Evolutionary conservation across 2,329 filamentous ascomycete species (phyloP).

Genomic region (Knoxdaviesia capensis): DNA sequence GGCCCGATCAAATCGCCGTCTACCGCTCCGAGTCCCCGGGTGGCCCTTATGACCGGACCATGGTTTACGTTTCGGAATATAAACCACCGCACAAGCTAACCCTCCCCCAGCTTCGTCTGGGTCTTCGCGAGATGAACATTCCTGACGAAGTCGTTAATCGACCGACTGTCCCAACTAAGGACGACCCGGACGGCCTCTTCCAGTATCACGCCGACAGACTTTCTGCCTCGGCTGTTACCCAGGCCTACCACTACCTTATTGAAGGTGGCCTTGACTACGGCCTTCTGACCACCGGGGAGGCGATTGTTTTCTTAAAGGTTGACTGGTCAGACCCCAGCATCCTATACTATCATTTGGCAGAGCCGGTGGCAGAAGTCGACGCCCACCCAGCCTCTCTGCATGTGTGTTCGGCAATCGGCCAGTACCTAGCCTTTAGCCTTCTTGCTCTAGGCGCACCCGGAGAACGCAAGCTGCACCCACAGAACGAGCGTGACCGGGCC

Average conservation of each 20-base stretch:
- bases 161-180: no score
- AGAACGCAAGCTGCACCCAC: neutral
- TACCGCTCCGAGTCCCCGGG: no score
- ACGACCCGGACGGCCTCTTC: no score
- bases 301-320: constrained; percentile 21
- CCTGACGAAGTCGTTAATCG: constrained; percentile 13
- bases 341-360: constrained; percentile 13
- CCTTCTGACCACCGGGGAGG: constrained; percentile 19
- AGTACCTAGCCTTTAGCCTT: constrained; percentile 12
- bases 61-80: constrained; percentile 19
- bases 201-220: no score
- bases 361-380: constrained; percentile 9
- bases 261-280: constrained; percentile 21
- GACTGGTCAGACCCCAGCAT: constrained; percentile 10
- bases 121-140: constrained; percentile 21
- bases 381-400: constrained; percentile 7
- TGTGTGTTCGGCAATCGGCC: constrained; percentile 10
- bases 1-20: no score
- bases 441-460: constrained; percentile 8
- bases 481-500: neutral
- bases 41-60: constrained; percentile 1
- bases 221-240: constrained; percentile 15
- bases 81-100: constrained; percentile 27
- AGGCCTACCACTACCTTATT: constrained; percentile 30
- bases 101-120: constrained; percentile 17